Base-by-base conservation (phyloP, 139 green algal genomes). In the Ettlia oleoabundans region DNA sequence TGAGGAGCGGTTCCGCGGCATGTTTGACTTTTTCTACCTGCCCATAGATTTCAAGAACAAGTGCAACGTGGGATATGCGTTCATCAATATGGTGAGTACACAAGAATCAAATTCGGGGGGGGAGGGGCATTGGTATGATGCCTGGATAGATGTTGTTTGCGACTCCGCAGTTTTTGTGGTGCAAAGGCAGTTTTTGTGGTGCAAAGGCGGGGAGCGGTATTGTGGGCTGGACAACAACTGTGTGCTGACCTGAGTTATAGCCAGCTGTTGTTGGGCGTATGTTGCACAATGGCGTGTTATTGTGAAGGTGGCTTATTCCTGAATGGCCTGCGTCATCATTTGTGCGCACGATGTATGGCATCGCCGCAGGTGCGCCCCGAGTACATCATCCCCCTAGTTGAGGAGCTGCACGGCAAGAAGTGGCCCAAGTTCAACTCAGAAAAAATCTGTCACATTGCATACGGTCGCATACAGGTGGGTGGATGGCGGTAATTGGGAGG, bases 11-110 rank as follows among this genome's bases (percentile, higher is more conserved):
- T 96, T 99, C 89, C 84, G 89, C 24, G 96, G 96, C 68, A 77
- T 72, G 72, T 96, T 94, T 77, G 93, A 96, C 87, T 96, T 95
- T 85, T 95, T 94, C 84, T 96, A 96, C 85, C 78, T 96, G 41
- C 93, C 93, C 61, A 96, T 96, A 70, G 93, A 96, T 84, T 99
- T 99, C 94, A 99, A 99, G 91, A 99, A 99, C 89, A 97, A 97
- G 89, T 99, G 96, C 94, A 99, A 99, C 85, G 96, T 99, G 15
- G 96, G 96, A 53, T 99, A 99, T 79, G 97, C 96, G 6, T 99
- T 99, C 88, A 98, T 99, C 92, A 99, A 99, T 89, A 93, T 99
- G 92, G 90, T 86, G n/a, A 55, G 64, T 40, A 7, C n/a, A n/a
- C n/a, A 15, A 24, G n/a, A 28, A 42, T 38, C 21, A 24, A 13